A percentile compares a stretch with the other conserved stretches of the same genome.
phyloP scores from a whole-genome alignment of 1,139 yeast species.

The Wickerhamiella infanticola region DNA sequence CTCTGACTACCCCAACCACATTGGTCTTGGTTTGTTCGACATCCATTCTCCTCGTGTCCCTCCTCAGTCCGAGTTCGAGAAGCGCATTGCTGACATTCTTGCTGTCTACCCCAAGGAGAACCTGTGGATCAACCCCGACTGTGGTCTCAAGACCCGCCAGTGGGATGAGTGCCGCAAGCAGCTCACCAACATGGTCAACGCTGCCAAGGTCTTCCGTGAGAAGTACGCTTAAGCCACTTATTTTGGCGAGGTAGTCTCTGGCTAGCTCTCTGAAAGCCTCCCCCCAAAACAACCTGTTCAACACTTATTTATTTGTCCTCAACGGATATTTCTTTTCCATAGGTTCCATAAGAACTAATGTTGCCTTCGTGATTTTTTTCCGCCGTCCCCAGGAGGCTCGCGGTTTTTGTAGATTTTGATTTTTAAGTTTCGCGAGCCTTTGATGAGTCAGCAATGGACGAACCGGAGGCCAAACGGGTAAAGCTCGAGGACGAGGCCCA shows the following conservation, averaged over 20 bases:
- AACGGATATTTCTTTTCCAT: conserved; percentile 2
- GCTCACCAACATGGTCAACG: conserved; percentile 95
- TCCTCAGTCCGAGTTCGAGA: conserved; percentile 86
- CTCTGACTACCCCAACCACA: conserved; percentile 97
- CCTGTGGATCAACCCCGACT: conserved; percentile 99
- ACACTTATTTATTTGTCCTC: conserved; percentile 7
- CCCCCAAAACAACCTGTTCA: neutral
- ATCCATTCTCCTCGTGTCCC: conserved; percentile 99
- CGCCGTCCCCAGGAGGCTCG: neutral
- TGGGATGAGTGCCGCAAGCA: conserved; percentile 73
- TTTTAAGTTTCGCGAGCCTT: neutral
- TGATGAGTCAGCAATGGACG: neutral
- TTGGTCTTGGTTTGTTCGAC: conserved; percentile 97
- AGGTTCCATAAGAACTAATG: neutral
- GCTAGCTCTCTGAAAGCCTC: neutral
- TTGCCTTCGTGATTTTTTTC: neutral
- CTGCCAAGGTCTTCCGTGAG: conserved; percentile 92
- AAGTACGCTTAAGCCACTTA: conserved; percentile 21
- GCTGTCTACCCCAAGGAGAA: conserved; percentile 94
- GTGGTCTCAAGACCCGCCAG: conserved; percentile 98
- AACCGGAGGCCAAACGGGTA: neutral
- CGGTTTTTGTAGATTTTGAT: neutral
- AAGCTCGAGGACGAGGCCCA: conserved; percentile 14
- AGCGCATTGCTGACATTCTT: conserved; percentile 86
- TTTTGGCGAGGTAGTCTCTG: neutral